These are phyloP conservation scores for Wickerhamiella infanticola DNA, from an alignment of 1,139 yeast genomes.

Conservation along the genomic window DNA sequence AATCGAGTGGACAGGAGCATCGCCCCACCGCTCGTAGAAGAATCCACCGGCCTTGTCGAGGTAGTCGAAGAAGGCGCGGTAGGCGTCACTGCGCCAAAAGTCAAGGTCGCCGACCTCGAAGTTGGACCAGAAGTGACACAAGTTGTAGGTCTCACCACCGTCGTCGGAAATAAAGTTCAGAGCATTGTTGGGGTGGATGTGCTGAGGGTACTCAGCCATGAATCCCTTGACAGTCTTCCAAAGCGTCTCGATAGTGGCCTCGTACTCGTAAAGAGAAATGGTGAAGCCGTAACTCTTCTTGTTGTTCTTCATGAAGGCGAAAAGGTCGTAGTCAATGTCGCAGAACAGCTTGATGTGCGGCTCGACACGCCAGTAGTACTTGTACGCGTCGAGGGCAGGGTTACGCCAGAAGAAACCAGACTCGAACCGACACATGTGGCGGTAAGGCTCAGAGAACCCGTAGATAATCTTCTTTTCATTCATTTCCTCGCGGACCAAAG, in stretches of 20 bases:
- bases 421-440: slow-evolving; percentile 89
- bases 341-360: slow-evolving; percentile 73
- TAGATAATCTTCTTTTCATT: slow-evolving; percentile 39
- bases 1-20: slow-evolving; percentile 82
- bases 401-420: slow-evolving; percentile 87
- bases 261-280: slow-evolving; percentile 71
- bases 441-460: slow-evolving; percentile 51
- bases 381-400: slow-evolving; percentile 52
- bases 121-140: slow-evolving; percentile 89
- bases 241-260: slow-evolving; percentile 61
- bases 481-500: slow-evolving; percentile 34
- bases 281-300: slow-evolving; percentile 66
- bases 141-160: slow-evolving; percentile 50
- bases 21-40: slow-evolving; percentile 94
- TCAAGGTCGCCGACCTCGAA: slow-evolving; percentile 71
- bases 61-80: slow-evolving; percentile 50
- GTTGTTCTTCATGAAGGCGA: slow-evolving; percentile 70
- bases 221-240: slow-evolving; percentile 68
- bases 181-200: slow-evolving; percentile 38
- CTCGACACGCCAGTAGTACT: slow-evolving; percentile 94
- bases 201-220: slow-evolving; percentile 47
- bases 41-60: slow-evolving; percentile 73
- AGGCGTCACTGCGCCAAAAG: slow-evolving; percentile 58
- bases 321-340: slow-evolving; percentile 71
- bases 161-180: slow-evolving; percentile 57